Base-by-base conservation (phyloP, 2,329 filamentous ascomycete species). In the Hymenoscyphus scutula region DNA sequence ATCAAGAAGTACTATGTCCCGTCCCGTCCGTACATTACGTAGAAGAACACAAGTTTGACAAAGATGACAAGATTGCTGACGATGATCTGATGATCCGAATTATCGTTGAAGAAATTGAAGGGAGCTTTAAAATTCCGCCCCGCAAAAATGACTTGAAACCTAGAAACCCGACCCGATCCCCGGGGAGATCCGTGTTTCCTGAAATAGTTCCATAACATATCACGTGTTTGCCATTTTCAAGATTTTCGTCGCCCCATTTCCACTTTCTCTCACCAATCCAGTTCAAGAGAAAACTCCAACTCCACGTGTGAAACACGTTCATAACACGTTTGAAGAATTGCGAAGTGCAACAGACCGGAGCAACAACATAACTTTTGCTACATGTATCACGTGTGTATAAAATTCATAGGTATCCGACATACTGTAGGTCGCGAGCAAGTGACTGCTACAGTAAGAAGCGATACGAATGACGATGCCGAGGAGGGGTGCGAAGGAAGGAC, bases 231-330 rank as follows among this genome's bases (percentile, higher is more conserved):
- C 3, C 10, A 48, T 23, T 23, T 23, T 48, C 41, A 48, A 48
- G 41, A 48, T 48, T 54, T 41, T 45, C 55, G 10, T 45, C n/a
- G 19, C 32, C 32, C 55, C 55, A 30, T 55, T 30, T 27, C 10
- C 29, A 10, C n/a, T 17, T 55, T 55, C 53, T 55, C 13, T 48
- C 41, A 15, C 51, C 58, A 60, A 54, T 54, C 59, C 56, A 27
- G 51, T 48, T 32, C 53, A 41, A 25, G 41, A 29, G 23, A 48
- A 41, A 10, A n/a, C 45, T 56, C 19, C 37, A 23, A 7, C 30
- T 62, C 55, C 61, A 59, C 61, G 53, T 37, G 53, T 29, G 53
- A 53, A 62, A 59, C 61, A 62, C 61, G 61, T 60, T 55, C 32
- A 29, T 6, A 45, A 34, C 61, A 62, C 61, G 61, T 56, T 59